Base-by-base conservation (phyloP, 1,139 yeast genomes). In the Meyerozyma sp. region DNA sequence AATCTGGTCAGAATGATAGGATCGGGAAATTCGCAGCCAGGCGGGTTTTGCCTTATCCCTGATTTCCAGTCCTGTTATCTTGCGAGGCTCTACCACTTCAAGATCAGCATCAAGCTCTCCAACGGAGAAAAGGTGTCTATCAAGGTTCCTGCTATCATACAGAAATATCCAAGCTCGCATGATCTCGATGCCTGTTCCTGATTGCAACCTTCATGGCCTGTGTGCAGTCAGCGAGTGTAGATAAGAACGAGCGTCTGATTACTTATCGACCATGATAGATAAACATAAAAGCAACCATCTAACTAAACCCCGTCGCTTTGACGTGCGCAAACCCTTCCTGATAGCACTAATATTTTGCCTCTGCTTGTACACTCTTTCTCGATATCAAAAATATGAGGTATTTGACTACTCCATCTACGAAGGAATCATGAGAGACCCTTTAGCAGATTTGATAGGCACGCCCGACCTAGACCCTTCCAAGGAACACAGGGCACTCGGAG, bases 21-120 rank as follows among this genome's bases (percentile, higher is more conserved):
- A 2, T 21, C 37, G 8, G 37, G 37, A 8, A 18, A 9, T 10
- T 11, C 37, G 10, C 26, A 21, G 21, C 20, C 35, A 3, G 37
- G 26, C n/a, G 62, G 62, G n/a, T 62, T 65, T 18, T 41, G 67
- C 39, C 53, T 70, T 20, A 58, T 68, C 4, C 76, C 76, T 0
- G 71, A 65, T 40, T 70, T 70, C 50, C 75, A 70, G 51, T 48
- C 53, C 8, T 70, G 75, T 47, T 55, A 61, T 30, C 44, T 67
- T 47, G 60, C 72, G 2, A 51, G 76, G 38, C 38, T 68, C 8
- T 70, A 70, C 46, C 67, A 66, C 45, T 46, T 68, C 28, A 61
- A 62, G 29, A 50, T 70, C n/a, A 55, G 50, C 28, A 50, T 70
- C 43, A 63, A 60, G 47, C 58, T 62, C 40, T 58, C 62, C 13